Evolutionary conservation across 2,329 filamentous ascomycete genomes (phyloP), one percentile per base, ranked within the genome.

Genomic region (Rutstroemia sp.): DNA sequence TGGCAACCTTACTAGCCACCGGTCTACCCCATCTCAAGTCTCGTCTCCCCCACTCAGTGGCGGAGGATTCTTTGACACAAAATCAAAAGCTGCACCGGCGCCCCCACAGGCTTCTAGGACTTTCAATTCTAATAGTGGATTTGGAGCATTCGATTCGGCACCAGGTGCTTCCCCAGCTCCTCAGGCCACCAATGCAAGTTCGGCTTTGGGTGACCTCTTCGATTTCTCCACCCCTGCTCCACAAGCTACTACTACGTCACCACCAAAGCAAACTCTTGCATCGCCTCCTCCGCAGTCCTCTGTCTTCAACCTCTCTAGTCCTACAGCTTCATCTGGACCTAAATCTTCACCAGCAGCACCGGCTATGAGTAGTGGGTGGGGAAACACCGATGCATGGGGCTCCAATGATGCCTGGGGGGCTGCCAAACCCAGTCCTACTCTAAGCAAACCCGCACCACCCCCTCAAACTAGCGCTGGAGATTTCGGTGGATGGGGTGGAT

Each of bases 11-110:
- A 64, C 65, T 68, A 64, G 74, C 73, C 64, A 74, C 73, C 56
- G 69, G 52, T 67, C 70, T 46, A 64, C 67, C 16, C 64, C 70
- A 30, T 69, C 67, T 37, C 78, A 64, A 73, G 75, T 60, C 73
- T 78, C 41, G 72, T 80, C 42, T 69, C 76, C 59, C 71, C 81
- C 62, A 70, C 55, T 68, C 12, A 61, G 63, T 51, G 88, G 90
- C 51, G 90, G 91, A 48, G 81, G 87, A 68, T 94, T 96, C 72
- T 96, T 96, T 68, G 86, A 95, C 66, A 74, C 80, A 21, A 84
- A 87, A 64, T 80, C 86, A n/a, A 73, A 83, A 1, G 84, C 82
- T 55, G 69, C 61, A 38, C 59, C 77, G 51, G 64, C 71, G 2
- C 63, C 71, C 23, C 57, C 71, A 58, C 81, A 63, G 58, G 78